Percentiles rank a stretch among this genome's conserved stretches.
Conservation (phyloP, 139 green algal genomes). For the Spirogloea muscicola region DNA sequence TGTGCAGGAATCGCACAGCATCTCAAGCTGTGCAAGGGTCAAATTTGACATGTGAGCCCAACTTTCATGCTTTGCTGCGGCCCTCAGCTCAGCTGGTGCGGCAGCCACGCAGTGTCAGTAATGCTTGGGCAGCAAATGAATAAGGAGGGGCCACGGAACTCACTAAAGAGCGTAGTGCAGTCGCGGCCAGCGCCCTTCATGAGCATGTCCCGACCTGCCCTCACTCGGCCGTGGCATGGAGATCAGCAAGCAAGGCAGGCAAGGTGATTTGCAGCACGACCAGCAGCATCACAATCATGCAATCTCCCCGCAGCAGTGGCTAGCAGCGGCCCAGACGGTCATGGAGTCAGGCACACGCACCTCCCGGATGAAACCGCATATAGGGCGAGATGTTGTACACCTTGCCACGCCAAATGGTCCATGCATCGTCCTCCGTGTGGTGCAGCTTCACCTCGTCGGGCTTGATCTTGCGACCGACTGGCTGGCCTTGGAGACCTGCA, state of each 20-base stretch:
- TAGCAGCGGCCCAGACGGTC: not conserved
- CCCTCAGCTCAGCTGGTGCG: too few relatives aligned
- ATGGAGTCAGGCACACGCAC: conserved; percentile 37
- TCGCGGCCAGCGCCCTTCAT: conserved; percentile 68
- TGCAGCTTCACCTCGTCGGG: conserved; percentile 78
- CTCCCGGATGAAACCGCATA: conserved; percentile 87
- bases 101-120: too few relatives aligned
- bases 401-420: conserved; percentile 82
- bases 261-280: not conserved
- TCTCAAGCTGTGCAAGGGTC: too few relatives aligned
- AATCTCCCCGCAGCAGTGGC: not conserved
- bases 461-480: conserved; percentile 29
- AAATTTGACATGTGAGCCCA: too few relatives aligned
- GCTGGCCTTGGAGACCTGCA: not conserved
- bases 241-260: too few relatives aligned
- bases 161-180: conserved; percentile 76
- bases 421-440: conserved; percentile 74
- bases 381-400: conserved; percentile 94
- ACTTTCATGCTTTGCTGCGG: too few relatives aligned
- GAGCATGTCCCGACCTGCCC: conserved; percentile 43
- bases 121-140: too few relatives aligned
- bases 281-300: not conserved
- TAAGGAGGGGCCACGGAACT: not conserved
- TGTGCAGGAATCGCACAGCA: too few relatives aligned
- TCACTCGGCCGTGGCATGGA: too few relatives aligned